Conservation (phyloP, 2,329 filamentous ascomycete species). For the Aspergillus terreus region DNA sequence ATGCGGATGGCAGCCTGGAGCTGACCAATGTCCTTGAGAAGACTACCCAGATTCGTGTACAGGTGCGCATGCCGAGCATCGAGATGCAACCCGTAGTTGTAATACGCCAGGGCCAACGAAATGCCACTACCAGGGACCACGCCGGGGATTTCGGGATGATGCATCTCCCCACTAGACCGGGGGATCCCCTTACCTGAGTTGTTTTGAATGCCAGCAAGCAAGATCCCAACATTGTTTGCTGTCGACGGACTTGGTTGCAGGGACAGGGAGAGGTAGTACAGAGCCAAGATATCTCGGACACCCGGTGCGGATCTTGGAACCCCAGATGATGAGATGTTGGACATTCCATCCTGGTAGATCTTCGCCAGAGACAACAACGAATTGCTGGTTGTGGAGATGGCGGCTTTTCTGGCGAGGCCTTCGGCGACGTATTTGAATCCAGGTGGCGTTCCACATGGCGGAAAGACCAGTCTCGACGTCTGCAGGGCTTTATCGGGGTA, state of each 20-base stretch:
- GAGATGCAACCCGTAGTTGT: constrained; percentile 85
- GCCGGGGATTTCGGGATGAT: constrained; percentile 62
- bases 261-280: constrained; percentile 93
- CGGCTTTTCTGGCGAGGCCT: constrained; percentile 69
- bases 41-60: constrained; percentile 91
- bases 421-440: constrained; percentile 71
- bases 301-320: constrained; percentile 63
- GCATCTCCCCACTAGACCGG: constrained; percentile 33
- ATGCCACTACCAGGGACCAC: constrained; percentile 82
- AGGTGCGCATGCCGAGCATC: constrained; percentile 90
- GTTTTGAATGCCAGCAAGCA: constrained; percentile 92
- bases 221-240: constrained; percentile 95
- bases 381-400: constrained; percentile 91
- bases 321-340: constrained; percentile 60
- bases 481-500: constrained; percentile 78
- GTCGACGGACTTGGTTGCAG: constrained; percentile 95
- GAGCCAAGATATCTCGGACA: constrained; percentile 84
- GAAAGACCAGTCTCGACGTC: constrained; percentile 80
- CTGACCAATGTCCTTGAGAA: constrained; percentile 94
- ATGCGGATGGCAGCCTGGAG: constrained; percentile 88
- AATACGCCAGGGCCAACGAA: constrained; percentile 84
- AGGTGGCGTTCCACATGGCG: constrained; percentile 69
- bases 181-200: constrained; percentile 40
- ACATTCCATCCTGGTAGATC: constrained; percentile 95
- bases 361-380: constrained; percentile 91